phyloP scores from a whole-genome alignment of 306 rosid species.

The Quercus cerris region DNA sequence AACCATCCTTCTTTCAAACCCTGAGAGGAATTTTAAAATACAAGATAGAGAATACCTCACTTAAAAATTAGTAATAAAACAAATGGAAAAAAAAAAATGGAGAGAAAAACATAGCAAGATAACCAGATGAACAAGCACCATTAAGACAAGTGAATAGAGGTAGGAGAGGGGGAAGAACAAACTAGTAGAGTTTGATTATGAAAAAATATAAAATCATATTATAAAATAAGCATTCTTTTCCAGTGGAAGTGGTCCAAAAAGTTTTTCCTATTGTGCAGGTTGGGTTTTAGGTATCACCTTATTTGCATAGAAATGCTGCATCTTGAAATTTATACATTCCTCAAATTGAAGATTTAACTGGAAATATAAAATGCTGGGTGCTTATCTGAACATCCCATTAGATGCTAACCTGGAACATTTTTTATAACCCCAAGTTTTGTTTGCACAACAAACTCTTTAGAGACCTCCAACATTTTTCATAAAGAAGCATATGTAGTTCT shows the following conservation, averaged over 20 bases:
- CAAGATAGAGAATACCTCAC: slow-evolving; percentile 11
- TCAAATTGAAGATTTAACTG: background rate
- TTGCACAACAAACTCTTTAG: too few species aligned
- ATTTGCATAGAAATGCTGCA: background rate
- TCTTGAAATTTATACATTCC: background rate
- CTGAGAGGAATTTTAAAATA: slow-evolving; percentile 37
- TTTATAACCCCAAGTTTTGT: too few species aligned
- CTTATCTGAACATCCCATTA: background rate
- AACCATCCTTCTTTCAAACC: slow-evolving; percentile 88
- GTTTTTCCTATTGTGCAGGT: background rate
- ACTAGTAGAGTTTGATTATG: background rate
- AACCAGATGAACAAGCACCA: slow-evolving; percentile 15
- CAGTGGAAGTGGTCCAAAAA: background rate
- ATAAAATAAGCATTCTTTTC: background rate
- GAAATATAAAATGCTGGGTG: background rate
- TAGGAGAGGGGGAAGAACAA: background rate
- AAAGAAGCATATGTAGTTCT: background rate
- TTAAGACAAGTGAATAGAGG: slow-evolving; percentile 3
- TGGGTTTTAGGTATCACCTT: background rate
- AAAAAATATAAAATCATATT: background rate
- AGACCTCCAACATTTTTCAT: too few species aligned
- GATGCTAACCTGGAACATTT: background rate
- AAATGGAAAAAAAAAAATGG: background rate
- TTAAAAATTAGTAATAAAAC: slow-evolving; percentile 3
- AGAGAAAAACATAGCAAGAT: background rate